A percentile compares a stretch with the other conserved stretches of the same genome.
phyloP scores from a whole-genome alignment of 345 rosid genomes.

The Cardamine resedifolia region DNA sequence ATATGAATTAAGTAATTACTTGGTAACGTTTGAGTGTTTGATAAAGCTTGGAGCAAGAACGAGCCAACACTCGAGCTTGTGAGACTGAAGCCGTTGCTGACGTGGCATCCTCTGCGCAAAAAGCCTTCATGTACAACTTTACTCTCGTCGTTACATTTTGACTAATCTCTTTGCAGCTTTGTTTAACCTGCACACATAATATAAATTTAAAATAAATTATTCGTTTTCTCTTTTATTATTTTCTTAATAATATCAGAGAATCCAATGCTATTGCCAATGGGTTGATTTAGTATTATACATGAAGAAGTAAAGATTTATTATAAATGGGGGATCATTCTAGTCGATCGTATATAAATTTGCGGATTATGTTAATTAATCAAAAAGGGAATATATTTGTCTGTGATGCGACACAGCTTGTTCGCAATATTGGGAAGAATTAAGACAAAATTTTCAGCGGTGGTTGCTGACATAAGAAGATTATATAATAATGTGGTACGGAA shows the following conservation, averaged over 20 bases:
- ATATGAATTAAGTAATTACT: slow-evolving; percentile 33
- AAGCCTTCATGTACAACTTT: slow-evolving; percentile 63
- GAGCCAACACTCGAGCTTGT: slow-evolving; percentile 54
- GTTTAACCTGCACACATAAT: slow-evolving; percentile 48
- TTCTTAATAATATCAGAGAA: slow-evolving; percentile 13
- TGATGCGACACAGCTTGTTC: slow-evolving; percentile 40
- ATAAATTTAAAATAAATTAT: not conserved
- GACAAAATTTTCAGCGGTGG: slow-evolving; percentile 27
- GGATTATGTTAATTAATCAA: not conserved
- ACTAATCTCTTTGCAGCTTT: slow-evolving; percentile 47
- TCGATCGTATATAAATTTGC: not conserved
- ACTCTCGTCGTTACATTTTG: slow-evolving; percentile 63
- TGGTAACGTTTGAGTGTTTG: slow-evolving; percentile 56
- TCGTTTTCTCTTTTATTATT: not conserved
- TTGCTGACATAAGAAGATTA: slow-evolving; percentile 27
- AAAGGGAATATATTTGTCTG: slow-evolving; percentile 25
- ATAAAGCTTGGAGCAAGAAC: slow-evolving; percentile 46
- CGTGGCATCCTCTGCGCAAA: slow-evolving; percentile 49
- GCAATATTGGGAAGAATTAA: slow-evolving; percentile 33
- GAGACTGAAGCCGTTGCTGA: slow-evolving; percentile 52
- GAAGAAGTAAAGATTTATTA: not conserved
- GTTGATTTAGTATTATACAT: not conserved
- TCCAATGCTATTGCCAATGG: slow-evolving; percentile 22
- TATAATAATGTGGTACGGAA: slow-evolving; percentile 38
- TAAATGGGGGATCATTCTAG: not conserved